phyloP scores from a whole-genome alignment of 2,329 filamentous ascomycete species.

The Fusarium pseudoanthophilum region DNA sequence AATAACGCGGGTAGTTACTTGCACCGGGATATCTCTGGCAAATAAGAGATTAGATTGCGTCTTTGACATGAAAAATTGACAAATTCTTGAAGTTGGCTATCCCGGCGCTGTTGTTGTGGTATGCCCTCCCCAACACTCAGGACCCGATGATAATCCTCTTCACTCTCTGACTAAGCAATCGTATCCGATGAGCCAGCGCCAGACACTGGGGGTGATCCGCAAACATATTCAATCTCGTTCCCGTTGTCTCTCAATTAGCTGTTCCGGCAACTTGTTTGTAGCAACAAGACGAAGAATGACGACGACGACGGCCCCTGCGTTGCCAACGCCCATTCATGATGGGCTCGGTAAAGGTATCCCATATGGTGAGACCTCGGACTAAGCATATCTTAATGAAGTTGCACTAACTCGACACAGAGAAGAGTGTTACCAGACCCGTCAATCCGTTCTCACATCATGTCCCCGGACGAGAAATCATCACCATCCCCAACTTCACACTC shows the following conservation, averaged over 20 bases:
- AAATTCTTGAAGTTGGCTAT: background rate
- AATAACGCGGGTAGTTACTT: background rate
- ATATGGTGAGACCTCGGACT: background rate
- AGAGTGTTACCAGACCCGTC: background rate
- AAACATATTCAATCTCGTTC: background rate
- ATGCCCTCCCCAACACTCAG: background rate
- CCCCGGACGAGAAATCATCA: background rate
- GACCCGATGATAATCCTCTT: background rate
- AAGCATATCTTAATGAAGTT: rapidly evolving
- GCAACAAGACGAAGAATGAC: background rate
- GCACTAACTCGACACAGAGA: background rate
- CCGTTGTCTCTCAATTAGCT: background rate
- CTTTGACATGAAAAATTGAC: background rate
- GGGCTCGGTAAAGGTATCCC: background rate
- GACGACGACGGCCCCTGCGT: background rate
- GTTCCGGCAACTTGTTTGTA: background rate
- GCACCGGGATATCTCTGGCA: rapidly evolving
- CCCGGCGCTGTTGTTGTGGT: background rate
- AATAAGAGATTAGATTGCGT: background rate
- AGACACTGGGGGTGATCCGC: background rate
- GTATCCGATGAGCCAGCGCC: background rate
- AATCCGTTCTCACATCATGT: background rate
- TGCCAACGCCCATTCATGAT: background rate
- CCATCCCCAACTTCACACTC: background rate
- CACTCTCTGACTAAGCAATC: background rate